Conservation (phyloP, 176 grass and related monocot species). For the Bothriochloa decipiens region DNA sequence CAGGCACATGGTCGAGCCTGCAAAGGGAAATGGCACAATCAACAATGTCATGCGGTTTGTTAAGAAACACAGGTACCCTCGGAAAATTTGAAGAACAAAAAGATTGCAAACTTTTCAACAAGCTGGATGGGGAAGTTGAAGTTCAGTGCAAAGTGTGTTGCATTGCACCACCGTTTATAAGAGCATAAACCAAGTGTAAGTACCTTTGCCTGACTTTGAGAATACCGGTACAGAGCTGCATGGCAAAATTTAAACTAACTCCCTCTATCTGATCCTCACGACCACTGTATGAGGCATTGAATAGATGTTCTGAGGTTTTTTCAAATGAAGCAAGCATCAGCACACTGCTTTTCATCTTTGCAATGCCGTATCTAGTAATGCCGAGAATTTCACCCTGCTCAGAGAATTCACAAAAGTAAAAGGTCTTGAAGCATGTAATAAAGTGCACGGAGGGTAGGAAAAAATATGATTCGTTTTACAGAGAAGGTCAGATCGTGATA, state of each 20-base stretch:
- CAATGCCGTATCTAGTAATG: constrained; percentile 85
- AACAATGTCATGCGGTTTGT: background rate
- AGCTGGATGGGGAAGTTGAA: background rate
- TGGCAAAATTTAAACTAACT: constrained; percentile 87
- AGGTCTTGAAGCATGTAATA: constrained; percentile 37
- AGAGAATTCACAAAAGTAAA: constrained; percentile 39
- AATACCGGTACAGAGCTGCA: constrained; percentile 91
- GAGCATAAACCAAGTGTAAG: no score
- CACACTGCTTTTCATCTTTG: constrained; percentile 92
- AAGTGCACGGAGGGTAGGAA: background rate
- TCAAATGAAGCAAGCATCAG: constrained; percentile 97
- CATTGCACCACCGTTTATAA: background rate
- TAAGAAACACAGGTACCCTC: background rate
- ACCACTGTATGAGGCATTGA: constrained; percentile 84
- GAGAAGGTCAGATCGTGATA: constrained; percentile 7
- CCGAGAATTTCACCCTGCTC: constrained; percentile 93
- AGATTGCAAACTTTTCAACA: background rate
- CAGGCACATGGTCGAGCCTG: constrained; percentile 80
- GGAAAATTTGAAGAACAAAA: background rate
- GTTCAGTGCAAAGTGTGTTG: background rate
- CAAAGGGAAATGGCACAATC: constrained; percentile 33
- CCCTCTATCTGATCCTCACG: constrained; percentile 85
- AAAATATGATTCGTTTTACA: constrained; percentile 5
- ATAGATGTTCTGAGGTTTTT: constrained; percentile 92
- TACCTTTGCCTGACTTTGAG: constrained; percentile 90